Percentiles rank a stretch among this genome's conserved stretches.
These are phyloP conservation scores for Blastobotrys apis DNA, from an alignment of 1,139 yeast genomes.

Conservation along the genomic window DNA sequence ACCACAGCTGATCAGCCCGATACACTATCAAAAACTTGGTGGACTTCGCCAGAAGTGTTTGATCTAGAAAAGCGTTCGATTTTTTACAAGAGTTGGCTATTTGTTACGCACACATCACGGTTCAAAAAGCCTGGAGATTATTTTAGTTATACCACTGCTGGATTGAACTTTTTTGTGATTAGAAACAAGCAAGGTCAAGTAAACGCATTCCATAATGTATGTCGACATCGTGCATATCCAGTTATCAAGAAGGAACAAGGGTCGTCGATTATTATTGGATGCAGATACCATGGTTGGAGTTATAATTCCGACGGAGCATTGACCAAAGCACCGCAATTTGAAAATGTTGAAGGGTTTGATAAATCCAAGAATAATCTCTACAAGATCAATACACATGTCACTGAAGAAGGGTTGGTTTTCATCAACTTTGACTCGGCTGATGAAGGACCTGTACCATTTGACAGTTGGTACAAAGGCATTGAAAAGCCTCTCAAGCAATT, in stretches of 20 bases:
- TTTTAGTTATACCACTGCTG: conserved; percentile 6
- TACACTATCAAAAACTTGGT: conserved; percentile 1
- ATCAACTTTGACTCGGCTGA: conserved; percentile 14
- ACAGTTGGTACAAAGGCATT: conserved; percentile 3
- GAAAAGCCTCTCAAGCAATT: not conserved
- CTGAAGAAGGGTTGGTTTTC: conserved; percentile 12
- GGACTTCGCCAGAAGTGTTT: conserved; percentile 10
- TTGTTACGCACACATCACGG: conserved; percentile 8
- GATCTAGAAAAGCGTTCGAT: conserved; percentile 13
- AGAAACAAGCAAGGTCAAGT: conserved; percentile 11
- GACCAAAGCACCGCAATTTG: conserved; percentile 16
- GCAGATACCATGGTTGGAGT: conserved; percentile 16
- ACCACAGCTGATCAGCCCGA: too few species aligned
- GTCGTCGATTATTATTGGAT: conserved; percentile 14
- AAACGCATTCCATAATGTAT: conserved; percentile 16
- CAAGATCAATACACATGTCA: conserved; percentile 11
- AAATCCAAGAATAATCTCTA: conserved; percentile 12
- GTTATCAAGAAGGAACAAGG: conserved; percentile 12
- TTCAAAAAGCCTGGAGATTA: conserved; percentile 15
- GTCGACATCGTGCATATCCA: conserved; percentile 15
- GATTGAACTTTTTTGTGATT: conserved; percentile 13
- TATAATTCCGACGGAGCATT: conserved; percentile 13
- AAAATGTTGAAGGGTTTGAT: conserved; percentile 14
- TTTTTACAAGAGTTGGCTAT: conserved; percentile 11
- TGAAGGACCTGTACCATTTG: conserved; percentile 10